A percentile compares a stretch with the other conserved stretches of the same genome.
These are phyloP conservation scores for Pezicula neosporulosa DNA, from an alignment of 2,329 filamentous ascomycete genomes.

Conservation along the genomic window DNA sequence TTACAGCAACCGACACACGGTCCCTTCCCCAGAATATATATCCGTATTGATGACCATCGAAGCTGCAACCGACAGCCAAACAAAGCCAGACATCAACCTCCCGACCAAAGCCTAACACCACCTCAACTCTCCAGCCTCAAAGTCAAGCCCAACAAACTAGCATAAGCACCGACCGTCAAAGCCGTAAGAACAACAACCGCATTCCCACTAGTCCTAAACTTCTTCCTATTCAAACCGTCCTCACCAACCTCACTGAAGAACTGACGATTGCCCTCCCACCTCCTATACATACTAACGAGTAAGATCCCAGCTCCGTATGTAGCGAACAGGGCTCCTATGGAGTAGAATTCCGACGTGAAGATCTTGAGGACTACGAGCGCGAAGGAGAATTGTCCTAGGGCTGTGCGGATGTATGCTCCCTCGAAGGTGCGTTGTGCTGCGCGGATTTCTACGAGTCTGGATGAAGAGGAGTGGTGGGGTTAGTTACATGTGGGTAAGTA, in stretches of 20 bases:
- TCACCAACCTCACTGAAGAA: conserved; percentile 65
- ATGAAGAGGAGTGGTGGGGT: conserved; percentile 1
- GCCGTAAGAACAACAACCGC: conserved; percentile 55
- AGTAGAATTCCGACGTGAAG: conserved; percentile 95
- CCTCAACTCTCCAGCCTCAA: conserved; percentile 31
- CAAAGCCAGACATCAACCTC: no score
- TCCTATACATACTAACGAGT: conserved; percentile 77
- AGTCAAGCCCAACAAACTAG: conserved; percentile 53
- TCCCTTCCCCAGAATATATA: no score
- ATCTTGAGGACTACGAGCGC: conserved; percentile 93
- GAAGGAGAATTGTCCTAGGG: conserved; percentile 92
- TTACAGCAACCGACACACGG: no score
- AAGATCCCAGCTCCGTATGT: conserved; percentile 85
- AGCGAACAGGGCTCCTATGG: conserved; percentile 93
- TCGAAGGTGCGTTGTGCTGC: conserved; percentile 96
- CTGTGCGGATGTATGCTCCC: conserved; percentile 93
- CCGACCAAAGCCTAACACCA: neutral
- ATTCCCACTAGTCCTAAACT: conserved; percentile 62
- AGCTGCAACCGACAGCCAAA: neutral
- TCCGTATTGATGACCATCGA: neutral
- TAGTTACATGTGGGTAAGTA: neutral
- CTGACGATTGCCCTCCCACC: conserved; percentile 88
- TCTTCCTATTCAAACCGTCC: conserved; percentile 42
- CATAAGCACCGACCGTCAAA: conserved; percentile 55
- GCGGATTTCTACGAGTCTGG: conserved; percentile 79